Base-by-base conservation (phyloP, 176 grass and related monocot genomes). In the Avena insularis region DNA sequence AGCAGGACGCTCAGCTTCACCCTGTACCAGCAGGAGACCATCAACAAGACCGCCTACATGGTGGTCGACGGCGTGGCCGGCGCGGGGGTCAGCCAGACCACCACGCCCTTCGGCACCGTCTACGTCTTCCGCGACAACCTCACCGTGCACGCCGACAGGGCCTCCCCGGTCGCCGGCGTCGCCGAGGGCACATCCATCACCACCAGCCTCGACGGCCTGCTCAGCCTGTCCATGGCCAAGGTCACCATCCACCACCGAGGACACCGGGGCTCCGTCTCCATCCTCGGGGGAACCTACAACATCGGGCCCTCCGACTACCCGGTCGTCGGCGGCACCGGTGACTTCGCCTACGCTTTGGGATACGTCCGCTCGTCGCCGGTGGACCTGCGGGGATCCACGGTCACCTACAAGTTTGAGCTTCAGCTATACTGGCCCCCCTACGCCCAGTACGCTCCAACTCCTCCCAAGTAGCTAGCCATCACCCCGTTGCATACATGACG, bases 11-110 rank as follows among this genome's bases (percentile, higher is more conserved):
- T 95, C 17, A 89, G 83, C 53, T 82, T 89, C 83, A 90, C 88
- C 67, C 80, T 95, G 35, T 95, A 93, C 91, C 93, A 95, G 79
- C 93, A 95, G 1, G 93, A 95, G 83, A 95, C 93, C 15, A 54
- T 95, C 80, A 95, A 93, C 93, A 91, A 87, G 84, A 93, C 93
- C 13, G 86, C 63, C 9, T 95, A 83, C 84, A 89, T 95, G 38
- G 77, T 93, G 13, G 93, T 95, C 12, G 62, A 70, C 60, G 93
- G 93, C 61, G 86, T 95, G 0, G 88, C 88, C 13, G 93, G 89
- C 50, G 83, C 84, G 0, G 83, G 69, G 49, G 83, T 91, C 35
- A 89, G 86, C 89, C 63, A 95, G 70, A 95, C 93, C 61, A 95
- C 91, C 36, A 93, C 91, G 80, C 93, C 93, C 8, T 95, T 95